Conservation (phyloP, 345 rosid genomes). For the Hibiscus tridactylites region DNA sequence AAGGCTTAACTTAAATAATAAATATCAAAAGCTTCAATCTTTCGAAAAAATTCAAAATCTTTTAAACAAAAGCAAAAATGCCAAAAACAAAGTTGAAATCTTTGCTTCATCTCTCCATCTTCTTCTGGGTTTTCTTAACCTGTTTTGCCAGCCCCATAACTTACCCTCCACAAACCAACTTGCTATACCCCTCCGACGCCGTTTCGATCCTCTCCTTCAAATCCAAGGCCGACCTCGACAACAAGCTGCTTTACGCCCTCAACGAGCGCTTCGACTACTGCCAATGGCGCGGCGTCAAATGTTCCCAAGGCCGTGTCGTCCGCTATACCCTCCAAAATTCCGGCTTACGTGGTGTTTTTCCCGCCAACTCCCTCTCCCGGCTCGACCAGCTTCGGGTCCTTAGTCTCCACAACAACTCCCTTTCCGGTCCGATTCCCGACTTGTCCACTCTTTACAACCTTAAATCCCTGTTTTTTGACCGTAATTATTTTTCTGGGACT, state of each 20-base stretch:
- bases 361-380: conserved; percentile 53
- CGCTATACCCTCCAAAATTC: conserved; percentile 47
- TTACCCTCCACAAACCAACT: conserved; percentile 27
- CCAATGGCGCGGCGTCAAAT: conserved; percentile 88
- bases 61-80: not conserved
- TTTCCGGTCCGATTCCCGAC: conserved; percentile 77
- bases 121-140: not conserved
- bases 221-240: conserved; percentile 71
- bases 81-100: not conserved
- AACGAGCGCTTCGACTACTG: conserved; percentile 87
- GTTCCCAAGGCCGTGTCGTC: conserved; percentile 73
- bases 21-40: no score
- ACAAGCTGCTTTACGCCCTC: conserved; percentile 60
- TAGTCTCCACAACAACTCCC: conserved; percentile 66
- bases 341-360: conserved; percentile 60
- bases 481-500: conserved; percentile 58
- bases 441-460: conserved; percentile 69
- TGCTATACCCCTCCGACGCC: conserved; percentile 58
- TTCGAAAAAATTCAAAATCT: no score
- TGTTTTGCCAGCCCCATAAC: conserved; percentile 17
- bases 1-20: no score
- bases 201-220: conserved; percentile 74
- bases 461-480: conserved; percentile 51
- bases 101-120: not conserved
- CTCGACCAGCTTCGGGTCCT: conserved; percentile 94